phyloP scores from a whole-genome alignment of 169 alveolate genomes.

The Cryptosporidium muris region DNA sequence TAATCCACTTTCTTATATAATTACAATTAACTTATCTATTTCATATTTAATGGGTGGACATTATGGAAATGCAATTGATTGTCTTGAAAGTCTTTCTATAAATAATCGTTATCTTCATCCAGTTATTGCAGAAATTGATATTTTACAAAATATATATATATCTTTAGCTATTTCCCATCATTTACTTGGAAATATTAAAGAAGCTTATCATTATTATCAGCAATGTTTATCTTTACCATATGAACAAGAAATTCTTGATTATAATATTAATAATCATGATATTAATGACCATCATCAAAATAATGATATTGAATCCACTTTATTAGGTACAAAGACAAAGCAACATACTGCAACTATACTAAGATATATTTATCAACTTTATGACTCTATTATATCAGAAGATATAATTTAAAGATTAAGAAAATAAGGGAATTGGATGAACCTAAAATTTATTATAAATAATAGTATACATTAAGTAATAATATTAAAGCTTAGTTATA shows the following conservation, averaged over 20 bases:
- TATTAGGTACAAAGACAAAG: too few species aligned
- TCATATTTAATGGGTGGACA: slow-evolving; percentile 64
- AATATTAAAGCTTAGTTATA: too few species aligned
- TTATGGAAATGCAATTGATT: slow-evolving; percentile 41
- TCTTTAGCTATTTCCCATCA: slow-evolving; percentile 34
- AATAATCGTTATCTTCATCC: slow-evolving; percentile 28
- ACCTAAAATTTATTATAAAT: too few species aligned
- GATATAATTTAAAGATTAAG: too few species aligned
- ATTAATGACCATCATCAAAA: neutral
- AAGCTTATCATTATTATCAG: slow-evolving; percentile 46
- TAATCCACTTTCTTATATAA: slow-evolving; percentile 35
- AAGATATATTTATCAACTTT: too few species aligned
- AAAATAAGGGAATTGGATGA: too few species aligned
- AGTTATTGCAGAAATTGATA: slow-evolving; percentile 22
- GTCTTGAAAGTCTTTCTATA: slow-evolving; percentile 8
- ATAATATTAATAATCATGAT: neutral
- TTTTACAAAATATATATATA: slow-evolving; percentile 44
- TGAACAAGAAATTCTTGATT: neutral
- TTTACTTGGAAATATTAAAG: slow-evolving; percentile 29
- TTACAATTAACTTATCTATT: slow-evolving; percentile 36
- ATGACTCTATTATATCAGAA: too few species aligned
- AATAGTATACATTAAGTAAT: too few species aligned
- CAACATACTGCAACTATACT: too few species aligned
- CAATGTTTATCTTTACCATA: slow-evolving; percentile 34
- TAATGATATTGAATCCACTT: too few species aligned